Percentiles rank a stretch among this genome's conserved stretches.
Evolutionary conservation across 352 stramenopile genomes (phyloP).

Genomic region (Phytophthora quininea): DNA sequence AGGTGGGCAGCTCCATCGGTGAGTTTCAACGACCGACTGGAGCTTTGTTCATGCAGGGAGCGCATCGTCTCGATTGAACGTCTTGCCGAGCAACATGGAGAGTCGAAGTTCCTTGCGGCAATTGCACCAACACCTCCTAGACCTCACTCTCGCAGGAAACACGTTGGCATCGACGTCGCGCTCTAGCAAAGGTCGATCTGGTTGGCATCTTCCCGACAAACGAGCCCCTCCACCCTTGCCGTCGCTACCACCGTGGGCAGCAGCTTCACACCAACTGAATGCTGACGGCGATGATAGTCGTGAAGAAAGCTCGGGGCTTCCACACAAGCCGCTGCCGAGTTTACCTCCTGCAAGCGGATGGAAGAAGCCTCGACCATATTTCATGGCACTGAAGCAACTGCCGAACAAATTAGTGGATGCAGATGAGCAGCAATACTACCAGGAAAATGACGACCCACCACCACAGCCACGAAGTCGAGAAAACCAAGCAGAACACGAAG

Average conservation of each 20-base stretch:
- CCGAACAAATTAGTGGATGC: constrained; percentile 9
- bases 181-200: constrained; percentile 8
- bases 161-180: constrained; percentile 6
- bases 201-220: constrained; percentile 37
- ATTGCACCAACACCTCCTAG: constrained; percentile 50
- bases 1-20: neutral
- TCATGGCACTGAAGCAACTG: constrained; percentile 54
- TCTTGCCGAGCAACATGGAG: constrained; percentile 34
- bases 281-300: constrained; percentile 9
- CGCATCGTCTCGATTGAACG: neutral
- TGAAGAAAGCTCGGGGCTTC: constrained; percentile 22
- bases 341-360: constrained; percentile 26
- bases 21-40: too few relatives aligned
- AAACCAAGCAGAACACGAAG: constrained; percentile 35
- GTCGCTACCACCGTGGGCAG: constrained; percentile 56
- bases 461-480: constrained; percentile 2
- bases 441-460: constrained; percentile 18
- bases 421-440: constrained; percentile 19
- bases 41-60: neutral
- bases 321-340: neutral
- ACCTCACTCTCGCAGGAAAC: constrained; percentile 12
- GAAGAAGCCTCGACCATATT: constrained; percentile 59
- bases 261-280: constrained; percentile 1
- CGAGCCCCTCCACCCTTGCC: constrained; percentile 43
- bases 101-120: constrained; percentile 52